These are phyloP conservation scores for Umbelopsis sp. DNA, from an alignment of 371 early-diverging fungal genomes.

Conservation along the genomic window DNA sequence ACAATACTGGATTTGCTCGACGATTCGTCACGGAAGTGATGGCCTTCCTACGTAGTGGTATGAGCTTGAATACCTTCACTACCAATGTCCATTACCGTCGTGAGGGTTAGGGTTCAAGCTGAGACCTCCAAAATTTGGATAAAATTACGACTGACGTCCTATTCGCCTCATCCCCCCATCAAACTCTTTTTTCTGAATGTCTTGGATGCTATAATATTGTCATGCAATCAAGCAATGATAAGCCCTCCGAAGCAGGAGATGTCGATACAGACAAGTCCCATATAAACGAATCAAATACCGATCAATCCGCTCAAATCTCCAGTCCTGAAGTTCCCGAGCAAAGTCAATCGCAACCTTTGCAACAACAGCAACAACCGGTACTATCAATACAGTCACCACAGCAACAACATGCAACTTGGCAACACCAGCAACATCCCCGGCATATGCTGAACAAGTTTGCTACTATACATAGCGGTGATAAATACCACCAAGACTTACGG, in stretches of 20 bases:
- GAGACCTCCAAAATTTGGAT: background rate
- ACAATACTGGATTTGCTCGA: constrained; percentile 22
- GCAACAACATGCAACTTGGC: constrained; percentile 13
- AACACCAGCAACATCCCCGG: constrained; percentile 6
- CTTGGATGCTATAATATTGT: background rate
- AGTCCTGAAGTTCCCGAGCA: background rate
- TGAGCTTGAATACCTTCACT: constrained; percentile 21
- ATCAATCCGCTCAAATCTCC: background rate
- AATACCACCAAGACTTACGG: constrained; percentile 30
- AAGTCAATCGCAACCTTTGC: background rate
- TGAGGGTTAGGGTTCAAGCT: constrained; percentile 10
- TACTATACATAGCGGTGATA: constrained; percentile 33
- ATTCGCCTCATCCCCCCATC: background rate
- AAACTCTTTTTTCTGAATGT: constrained; percentile 1
- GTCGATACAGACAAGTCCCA: background rate
- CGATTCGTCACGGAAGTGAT: constrained; percentile 35
- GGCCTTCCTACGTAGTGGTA: constrained; percentile 41
- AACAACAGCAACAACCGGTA: background rate
- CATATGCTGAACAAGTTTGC: constrained; percentile 26
- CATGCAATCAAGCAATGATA: constrained; percentile 15
- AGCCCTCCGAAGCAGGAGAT: background rate
- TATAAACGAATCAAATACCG: background rate
- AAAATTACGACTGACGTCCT: background rate
- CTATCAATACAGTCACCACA: background rate
- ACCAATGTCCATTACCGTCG: constrained; percentile 16